Evolutionary conservation across 2,329 filamentous ascomycete genomes (phyloP).

Genomic region (Penicillium brevicompactum): DNA sequence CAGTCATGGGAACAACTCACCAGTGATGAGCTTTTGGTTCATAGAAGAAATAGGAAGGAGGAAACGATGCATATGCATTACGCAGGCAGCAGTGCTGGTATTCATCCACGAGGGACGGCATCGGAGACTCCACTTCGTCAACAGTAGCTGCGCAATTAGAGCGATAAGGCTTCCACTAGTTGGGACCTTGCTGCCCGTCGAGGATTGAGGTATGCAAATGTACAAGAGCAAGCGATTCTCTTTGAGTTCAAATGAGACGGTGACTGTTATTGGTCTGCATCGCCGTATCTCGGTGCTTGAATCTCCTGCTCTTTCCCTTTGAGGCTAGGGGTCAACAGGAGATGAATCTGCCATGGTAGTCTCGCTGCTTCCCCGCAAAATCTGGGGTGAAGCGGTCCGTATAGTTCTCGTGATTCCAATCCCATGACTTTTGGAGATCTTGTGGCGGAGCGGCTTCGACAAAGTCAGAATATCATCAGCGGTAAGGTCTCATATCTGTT

Average conservation of each 20-base stretch:
- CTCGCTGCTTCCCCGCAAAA: constrained; percentile 3
- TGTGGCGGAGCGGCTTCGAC: neutral
- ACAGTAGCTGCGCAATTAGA: neutral
- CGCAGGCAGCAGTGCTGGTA: neutral
- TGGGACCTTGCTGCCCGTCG: neutral
- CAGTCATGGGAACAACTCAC: too few species aligned
- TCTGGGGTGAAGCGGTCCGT: constrained; percentile 10
- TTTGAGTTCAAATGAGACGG: neutral
- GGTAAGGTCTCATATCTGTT: neutral
- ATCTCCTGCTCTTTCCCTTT: constrained; percentile 19
- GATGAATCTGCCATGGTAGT: too few species aligned
- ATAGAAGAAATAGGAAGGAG: constrained; percentile 3
- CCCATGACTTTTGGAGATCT: neutral
- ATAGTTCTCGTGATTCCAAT: neutral
- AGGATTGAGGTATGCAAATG: neutral
- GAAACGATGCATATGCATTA: constrained; percentile 9
- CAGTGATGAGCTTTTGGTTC: too few species aligned
- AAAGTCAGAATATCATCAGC: neutral
- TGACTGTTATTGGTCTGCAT: constrained; percentile 13
- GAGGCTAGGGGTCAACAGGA: neutral
- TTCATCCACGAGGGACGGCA: neutral
- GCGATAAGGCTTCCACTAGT: neutral
- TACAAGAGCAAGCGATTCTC: neutral
- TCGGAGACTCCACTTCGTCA: constrained; percentile 8
- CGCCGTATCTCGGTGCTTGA: constrained; percentile 14